A percentile compares a stretch with the other conserved stretches of the same genome.
These are phyloP conservation scores for Sclerotinia trifoliorum DNA, from an alignment of 2,329 filamentous ascomycete species.

Conservation along the genomic window DNA sequence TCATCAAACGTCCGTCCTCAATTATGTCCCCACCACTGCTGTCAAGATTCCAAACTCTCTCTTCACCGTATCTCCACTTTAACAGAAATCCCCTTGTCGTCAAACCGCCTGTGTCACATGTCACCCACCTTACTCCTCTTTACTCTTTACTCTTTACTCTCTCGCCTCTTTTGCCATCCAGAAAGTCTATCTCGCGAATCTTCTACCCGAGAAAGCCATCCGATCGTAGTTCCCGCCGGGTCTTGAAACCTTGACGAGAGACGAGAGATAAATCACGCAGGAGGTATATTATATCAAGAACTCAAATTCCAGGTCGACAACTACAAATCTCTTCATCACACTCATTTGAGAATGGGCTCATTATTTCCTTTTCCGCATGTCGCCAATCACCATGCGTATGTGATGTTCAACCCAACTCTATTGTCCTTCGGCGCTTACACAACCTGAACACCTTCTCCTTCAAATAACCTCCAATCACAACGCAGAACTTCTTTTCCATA, in stretches of 20 bases:
- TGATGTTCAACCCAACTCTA: neutral
- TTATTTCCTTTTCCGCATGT: neutral
- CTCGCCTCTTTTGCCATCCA: neutral
- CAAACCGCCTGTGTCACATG: slow-evolving; percentile 4
- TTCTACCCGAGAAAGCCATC: slow-evolving; percentile 3
- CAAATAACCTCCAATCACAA: neutral
- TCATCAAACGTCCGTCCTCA: slow-evolving; percentile 11
- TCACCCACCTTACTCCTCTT: neutral
- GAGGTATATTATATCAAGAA: neutral
- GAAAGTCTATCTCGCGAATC: neutral
- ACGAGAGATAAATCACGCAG: neutral
- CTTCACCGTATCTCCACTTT: neutral
- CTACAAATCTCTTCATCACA: neutral
- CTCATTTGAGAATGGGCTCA: neutral
- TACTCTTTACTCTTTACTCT: too few species aligned
- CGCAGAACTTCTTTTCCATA: neutral
- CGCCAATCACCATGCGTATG: neutral
- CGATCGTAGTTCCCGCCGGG: neutral
- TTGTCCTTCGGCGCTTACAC: slow-evolving; percentile 1
- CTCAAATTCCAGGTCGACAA: neutral
- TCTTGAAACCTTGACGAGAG: neutral
- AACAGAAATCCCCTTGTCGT: neutral
- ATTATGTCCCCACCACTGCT: neutral
- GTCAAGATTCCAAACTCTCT: neutral
- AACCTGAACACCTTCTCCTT: neutral